Conservation (phyloP, 257 asterid genomes). For the Salvia miltiorrhiza region DNA sequence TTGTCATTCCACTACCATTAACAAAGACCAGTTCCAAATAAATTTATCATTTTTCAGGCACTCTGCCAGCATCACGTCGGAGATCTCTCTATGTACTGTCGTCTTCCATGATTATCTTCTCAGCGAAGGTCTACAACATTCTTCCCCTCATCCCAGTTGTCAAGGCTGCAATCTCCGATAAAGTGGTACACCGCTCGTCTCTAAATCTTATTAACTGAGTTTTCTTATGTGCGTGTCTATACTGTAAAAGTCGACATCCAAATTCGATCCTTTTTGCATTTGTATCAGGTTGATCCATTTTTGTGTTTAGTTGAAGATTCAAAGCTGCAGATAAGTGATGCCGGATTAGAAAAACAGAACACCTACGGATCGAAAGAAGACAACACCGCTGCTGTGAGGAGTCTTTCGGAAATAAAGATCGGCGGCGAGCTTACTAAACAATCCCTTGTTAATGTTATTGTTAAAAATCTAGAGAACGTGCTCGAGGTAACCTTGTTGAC, state of each 20-base stretch:
- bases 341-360: slow-evolving; percentile 35
- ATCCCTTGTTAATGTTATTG: slow-evolving; percentile 61
- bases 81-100: slow-evolving; percentile 92
- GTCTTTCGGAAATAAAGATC: slow-evolving; percentile 65
- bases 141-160: slow-evolving; percentile 50
- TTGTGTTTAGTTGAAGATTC: slow-evolving; percentile 72
- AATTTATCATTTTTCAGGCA: slow-evolving; percentile 47
- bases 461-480: slow-evolving; percentile 51
- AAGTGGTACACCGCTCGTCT: slow-evolving; percentile 44
- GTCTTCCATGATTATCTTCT: slow-evolving; percentile 77
- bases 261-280: slow-evolving; percentile 9
- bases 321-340: slow-evolving; percentile 62
- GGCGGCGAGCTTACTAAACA: slow-evolving; percentile 54
- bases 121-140: slow-evolving; percentile 70
- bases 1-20: neutral
- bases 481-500: slow-evolving; percentile 40
- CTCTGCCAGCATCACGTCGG: slow-evolving; percentile 78
- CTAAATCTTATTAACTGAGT: neutral
- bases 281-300: slow-evolving; percentile 84
- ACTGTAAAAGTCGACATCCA: neutral
- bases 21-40: neutral
- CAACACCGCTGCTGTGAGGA: slow-evolving; percentile 54
- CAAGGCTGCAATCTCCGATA: slow-evolving; percentile 49
- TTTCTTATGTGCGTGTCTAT: neutral
- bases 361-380: slow-evolving; percentile 83